A percentile compares a stretch with the other conserved stretches of the same genome.
Conservation (phyloP, 306 rosid species). For the Aeschynomene evenia region DNA sequence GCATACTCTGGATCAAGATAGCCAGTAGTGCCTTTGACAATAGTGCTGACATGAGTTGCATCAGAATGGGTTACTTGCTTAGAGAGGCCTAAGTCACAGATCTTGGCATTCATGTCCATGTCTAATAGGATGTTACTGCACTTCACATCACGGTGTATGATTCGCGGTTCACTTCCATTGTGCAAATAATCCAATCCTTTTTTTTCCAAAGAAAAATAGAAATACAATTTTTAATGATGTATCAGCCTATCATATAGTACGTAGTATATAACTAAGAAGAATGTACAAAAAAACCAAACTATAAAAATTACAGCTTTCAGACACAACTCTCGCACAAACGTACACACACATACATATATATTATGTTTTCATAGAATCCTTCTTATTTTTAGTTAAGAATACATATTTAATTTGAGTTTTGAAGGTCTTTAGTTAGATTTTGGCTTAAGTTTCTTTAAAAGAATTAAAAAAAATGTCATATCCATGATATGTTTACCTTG, state of each 20-base stretch:
- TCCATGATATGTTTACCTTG: too few relatives aligned
- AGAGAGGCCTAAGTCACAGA: constrained; percentile 92
- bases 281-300: too few relatives aligned
- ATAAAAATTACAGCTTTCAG: too few relatives aligned
- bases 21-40: constrained; percentile 95
- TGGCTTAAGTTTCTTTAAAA: too few relatives aligned
- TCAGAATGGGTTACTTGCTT: constrained; percentile 71
- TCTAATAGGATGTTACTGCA: constrained; percentile 91
- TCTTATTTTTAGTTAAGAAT: too few relatives aligned
- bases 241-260: neutral
- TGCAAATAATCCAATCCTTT: constrained; percentile 92
- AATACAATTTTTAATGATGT: neutral
- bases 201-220: neutral
- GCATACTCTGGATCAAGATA: constrained; percentile 96
- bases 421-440: too few relatives aligned
- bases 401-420: too few relatives aligned
- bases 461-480: too few relatives aligned
- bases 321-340: too few relatives aligned
- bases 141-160: constrained; percentile 92
- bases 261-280: too few relatives aligned
- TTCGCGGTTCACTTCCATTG: constrained; percentile 86
- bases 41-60: constrained; percentile 92
- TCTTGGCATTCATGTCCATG: constrained; percentile 82
- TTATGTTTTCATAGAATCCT: too few relatives aligned
- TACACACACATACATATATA: too few relatives aligned